Conservation (phyloP, 2,329 filamentous ascomycete species). For the Westerdykella aurantiaca region DNA sequence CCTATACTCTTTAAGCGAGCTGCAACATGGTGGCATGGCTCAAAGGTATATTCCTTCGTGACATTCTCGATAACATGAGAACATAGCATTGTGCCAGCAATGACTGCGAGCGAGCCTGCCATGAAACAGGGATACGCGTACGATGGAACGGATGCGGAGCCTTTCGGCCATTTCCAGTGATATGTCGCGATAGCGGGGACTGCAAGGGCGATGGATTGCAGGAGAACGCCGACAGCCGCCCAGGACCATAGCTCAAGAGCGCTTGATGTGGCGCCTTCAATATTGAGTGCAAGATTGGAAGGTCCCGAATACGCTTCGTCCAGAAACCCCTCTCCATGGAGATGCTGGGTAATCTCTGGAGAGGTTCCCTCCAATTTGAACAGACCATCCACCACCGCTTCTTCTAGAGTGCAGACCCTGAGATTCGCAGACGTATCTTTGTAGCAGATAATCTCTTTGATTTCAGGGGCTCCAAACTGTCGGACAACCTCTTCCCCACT, state of each 20-base stretch:
- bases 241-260: conserved; percentile 1
- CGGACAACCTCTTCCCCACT: conserved; percentile 15
- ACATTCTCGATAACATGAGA: conserved; percentile 3
- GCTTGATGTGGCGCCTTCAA: neutral
- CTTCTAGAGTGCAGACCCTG: too few species aligned
- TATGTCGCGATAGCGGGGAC: conserved; percentile 1
- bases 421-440: neutral
- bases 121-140: conserved; percentile 4
- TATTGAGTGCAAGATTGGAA: conserved; percentile 4
- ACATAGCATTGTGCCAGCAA: conserved; percentile 1
- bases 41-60: neutral
- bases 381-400: too few species aligned
- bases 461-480: neutral
- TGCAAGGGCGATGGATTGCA: conserved; percentile 1
- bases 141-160: neutral
- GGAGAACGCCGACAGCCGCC: neutral
- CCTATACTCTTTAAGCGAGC: neutral
- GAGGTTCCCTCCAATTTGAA: too few species aligned
- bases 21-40: neutral
- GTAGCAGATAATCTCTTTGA: conserved; percentile 1
- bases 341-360: too few species aligned
- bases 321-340: too few species aligned
- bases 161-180: conserved; percentile 1
- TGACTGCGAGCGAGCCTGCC: neutral
- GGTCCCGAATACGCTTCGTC: neutral